Evolutionary conservation across 176 grass and related monocot genomes (phyloP).

Genomic region (Typha latifolia): DNA sequence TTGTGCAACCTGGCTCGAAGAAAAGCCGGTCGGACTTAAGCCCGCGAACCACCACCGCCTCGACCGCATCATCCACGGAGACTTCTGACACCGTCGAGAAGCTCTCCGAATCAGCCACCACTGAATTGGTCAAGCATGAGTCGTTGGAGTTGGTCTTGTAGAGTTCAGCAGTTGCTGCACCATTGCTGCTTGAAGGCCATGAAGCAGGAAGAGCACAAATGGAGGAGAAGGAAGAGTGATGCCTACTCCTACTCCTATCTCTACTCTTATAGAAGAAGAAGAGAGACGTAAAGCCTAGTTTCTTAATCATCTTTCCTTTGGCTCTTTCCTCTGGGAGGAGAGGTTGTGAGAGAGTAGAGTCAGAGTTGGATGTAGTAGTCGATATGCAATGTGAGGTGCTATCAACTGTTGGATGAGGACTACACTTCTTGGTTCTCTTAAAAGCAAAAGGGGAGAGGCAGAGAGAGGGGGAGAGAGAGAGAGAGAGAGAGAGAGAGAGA

Average conservation of each 20-base stretch:
- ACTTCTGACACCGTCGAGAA: slow-evolving; percentile 13
- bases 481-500: not conserved
- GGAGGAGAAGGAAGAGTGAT: slow-evolving; percentile 13
- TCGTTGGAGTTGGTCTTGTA: slow-evolving; percentile 12
- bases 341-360: not conserved
- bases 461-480: too few species aligned
- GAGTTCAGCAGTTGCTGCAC: not conserved
- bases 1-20: slow-evolving; percentile 40
- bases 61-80: not conserved
- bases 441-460: not conserved
- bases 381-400: too few species aligned
- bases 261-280: slow-evolving; percentile 27
- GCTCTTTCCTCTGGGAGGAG: not conserved
- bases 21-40: slow-evolving; percentile 42
- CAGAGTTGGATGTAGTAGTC: too few species aligned
- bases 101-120: slow-evolving; percentile 11
- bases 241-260: not conserved
- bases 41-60: slow-evolving; percentile 27
- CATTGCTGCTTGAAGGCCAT: slow-evolving; percentile 27
- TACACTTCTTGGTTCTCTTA: not conserved
- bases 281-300: slow-evolving; percentile 35
- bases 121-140: slow-evolving; percentile 8
- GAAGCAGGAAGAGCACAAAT: slow-evolving; percentile 12
- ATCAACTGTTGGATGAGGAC: too few species aligned
- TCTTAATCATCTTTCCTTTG: slow-evolving; percentile 30